Percentiles rank a stretch among this genome's conserved stretches.
These are phyloP conservation scores for Hypoxylon crocopeplum DNA, from an alignment of 495 filamentous ascomycete species.

Conservation along the genomic window DNA sequence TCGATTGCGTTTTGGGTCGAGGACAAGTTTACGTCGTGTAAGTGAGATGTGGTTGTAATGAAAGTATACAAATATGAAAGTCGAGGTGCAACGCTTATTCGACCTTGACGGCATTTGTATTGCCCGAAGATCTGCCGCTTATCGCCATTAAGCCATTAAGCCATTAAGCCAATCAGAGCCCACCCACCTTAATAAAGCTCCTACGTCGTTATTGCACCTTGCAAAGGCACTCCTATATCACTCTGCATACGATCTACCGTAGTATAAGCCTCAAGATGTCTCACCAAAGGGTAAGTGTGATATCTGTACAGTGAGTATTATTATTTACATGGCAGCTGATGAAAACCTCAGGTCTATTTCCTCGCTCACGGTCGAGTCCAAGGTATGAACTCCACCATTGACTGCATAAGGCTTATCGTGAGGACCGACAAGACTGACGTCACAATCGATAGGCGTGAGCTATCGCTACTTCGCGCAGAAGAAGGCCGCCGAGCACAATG, in stretches of 20 bases:
- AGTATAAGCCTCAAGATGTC: slow-evolving; percentile 35
- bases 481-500: slow-evolving; percentile 64
- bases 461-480: slow-evolving; percentile 79
- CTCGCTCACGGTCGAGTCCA: slow-evolving; percentile 63
- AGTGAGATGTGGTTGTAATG: background rate
- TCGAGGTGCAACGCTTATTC: background rate
- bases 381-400: slow-evolving; percentile 42
- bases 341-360: slow-evolving; percentile 55
- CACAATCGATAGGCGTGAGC: slow-evolving; percentile 64
- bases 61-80: background rate
- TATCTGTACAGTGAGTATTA: no score
- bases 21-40: background rate
- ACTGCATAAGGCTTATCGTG: background rate
- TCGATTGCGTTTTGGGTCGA: no score
- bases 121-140: slow-evolving; percentile 27
- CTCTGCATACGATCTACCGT: slow-evolving; percentile 15
- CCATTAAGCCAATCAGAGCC: background rate
- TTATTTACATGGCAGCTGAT: background rate
- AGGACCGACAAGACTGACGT: slow-evolving; percentile 27
- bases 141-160: background rate
- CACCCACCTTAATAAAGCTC: slow-evolving; percentile 14
- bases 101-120: slow-evolving; percentile 1
- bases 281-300: slow-evolving; percentile 39
- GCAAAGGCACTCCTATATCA: slow-evolving; percentile 7
- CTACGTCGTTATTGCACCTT: slow-evolving; percentile 6